Base-by-base conservation (phyloP, 441 rosid species). In the Brassica balearica region DNA sequence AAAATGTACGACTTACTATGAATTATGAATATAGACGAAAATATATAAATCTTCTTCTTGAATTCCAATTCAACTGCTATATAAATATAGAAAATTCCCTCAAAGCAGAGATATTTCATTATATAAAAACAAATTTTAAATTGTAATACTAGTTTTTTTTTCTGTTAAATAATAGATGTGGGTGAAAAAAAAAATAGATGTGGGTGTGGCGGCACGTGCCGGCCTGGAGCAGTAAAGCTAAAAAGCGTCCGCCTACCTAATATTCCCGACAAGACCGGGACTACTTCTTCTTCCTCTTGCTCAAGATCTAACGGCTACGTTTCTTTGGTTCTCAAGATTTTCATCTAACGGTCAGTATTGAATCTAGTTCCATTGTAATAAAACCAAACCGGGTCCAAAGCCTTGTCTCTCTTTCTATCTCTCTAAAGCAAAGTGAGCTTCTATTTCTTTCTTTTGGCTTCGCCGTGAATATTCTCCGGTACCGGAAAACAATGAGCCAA, bases 191-290 rank as follows among this genome's bases (percentile, higher is more conserved):
- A 2, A 25, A 25, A 25, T 19, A 34, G 17, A 32, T 22, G 38
- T 74, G 75, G 38, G 23, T 79, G 68, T 36, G 55, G 59, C 59
- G 83, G 88, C 94, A 91, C 91, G 91, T 87, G 97, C 90, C 90
- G 84, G 79, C 83, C 86, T 82, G 85, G 81, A 80, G 77, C 81
- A 64, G 77, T 56, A 77, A 86, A 88, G 82, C 80, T 20, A 69
- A 78, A 84, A 83, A 71, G 72, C 71, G 62, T 72, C 84, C 8
- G 36, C 36, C 27, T 25, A 3, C 51, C 51, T 43, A 43, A 43
- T 43, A 43, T 43, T 43, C 51, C 87, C 90, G 80, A 85, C 85
- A 69, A 70, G 85, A 84, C 84, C 84, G 84, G 75, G 74, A 82
- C 81, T 65, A 17, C 70, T 65, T 27, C 70, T 60, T 55, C 32